Conservation (phyloP, 2,329 filamentous ascomycete genomes). For the Penicillium sclerotigenum region DNA sequence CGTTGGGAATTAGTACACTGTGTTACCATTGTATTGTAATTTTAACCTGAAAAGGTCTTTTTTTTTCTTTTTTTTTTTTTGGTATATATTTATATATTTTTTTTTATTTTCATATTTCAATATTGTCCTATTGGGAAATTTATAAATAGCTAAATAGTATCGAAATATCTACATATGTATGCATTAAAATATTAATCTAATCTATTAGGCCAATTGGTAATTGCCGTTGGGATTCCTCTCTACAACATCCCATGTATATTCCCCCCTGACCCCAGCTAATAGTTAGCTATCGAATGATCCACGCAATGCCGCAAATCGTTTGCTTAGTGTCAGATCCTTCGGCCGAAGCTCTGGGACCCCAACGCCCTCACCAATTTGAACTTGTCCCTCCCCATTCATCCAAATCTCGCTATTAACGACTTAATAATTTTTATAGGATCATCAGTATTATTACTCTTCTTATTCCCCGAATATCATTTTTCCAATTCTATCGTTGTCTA, state of each 20-base stretch:
- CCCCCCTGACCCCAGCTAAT: neutral
- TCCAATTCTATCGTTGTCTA: neutral
- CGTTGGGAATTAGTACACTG: constrained; percentile 3
- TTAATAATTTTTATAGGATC: neutral
- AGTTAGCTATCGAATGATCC: neutral
- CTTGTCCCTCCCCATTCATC: constrained; percentile 3
- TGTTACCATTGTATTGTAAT: constrained; percentile 1
- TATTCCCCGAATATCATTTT: neutral
- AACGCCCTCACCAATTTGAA: constrained; percentile 9
- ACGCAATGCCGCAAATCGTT: neutral
- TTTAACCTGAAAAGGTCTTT: neutral
- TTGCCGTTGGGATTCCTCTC: neutral
- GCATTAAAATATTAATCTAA: neutral
- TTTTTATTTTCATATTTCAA: too few relatives aligned
- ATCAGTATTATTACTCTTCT: neutral
- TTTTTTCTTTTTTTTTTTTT: neutral
- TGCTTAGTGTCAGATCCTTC: constrained; percentile 2
- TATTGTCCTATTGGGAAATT: too few relatives aligned
- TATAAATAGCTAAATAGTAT: too few relatives aligned
- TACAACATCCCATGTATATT: neutral
- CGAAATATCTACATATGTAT: too few relatives aligned
- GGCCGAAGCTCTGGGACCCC: constrained; percentile 9
- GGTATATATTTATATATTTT: neutral
- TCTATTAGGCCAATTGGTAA: neutral
- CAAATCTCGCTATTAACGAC: neutral